Percentiles rank a stretch among this genome's conserved stretches.
Evolutionary conservation across 2,329 filamentous ascomycete species (phyloP).

Genomic region (Colletotrichum brevisporum): DNA sequence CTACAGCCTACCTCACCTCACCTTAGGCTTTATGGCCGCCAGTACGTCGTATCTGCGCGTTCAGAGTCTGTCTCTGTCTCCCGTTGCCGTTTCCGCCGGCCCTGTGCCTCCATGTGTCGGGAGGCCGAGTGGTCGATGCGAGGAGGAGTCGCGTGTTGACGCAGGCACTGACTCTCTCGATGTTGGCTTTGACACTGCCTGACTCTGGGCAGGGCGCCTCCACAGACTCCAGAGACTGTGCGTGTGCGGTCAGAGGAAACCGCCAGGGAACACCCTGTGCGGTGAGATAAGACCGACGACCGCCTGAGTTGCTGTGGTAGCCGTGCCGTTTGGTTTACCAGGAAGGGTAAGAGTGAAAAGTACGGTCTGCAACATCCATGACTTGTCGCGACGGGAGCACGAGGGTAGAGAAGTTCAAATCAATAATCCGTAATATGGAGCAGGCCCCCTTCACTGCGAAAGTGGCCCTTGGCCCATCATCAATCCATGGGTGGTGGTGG

Average conservation of each 20-base stretch:
- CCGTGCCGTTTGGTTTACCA: too few relatives aligned
- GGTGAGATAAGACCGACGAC: constrained; percentile 20
- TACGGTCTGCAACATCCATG: neutral
- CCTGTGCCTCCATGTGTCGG: constrained; percentile 26
- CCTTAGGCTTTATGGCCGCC: constrained; percentile 7
- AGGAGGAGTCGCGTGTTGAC: constrained; percentile 32
- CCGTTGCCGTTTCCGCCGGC: constrained; percentile 19
- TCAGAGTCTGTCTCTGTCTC: constrained; percentile 7
- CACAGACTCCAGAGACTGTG: neutral
- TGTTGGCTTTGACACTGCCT: constrained; percentile 26
- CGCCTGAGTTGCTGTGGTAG: constrained; percentile 2
- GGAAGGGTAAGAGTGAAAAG: neutral
- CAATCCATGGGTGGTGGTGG: neutral
- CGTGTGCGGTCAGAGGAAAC: constrained; percentile 19
- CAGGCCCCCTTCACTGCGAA: too few relatives aligned
- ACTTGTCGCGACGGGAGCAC: too few relatives aligned
- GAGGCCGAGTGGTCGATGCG: constrained; percentile 26
- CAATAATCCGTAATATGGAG: constrained; percentile 1
- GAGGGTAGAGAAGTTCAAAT: neutral
- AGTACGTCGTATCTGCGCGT: constrained; percentile 27
- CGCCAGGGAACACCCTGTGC: constrained; percentile 23
- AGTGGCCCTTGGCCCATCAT: too few relatives aligned
- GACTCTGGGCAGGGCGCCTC: neutral
- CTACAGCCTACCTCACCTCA: too few relatives aligned
- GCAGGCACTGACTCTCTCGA: constrained; percentile 31